Percentiles rank a stretch among this genome's conserved stretches.
phyloP scores from a whole-genome alignment of 2,329 filamentous ascomycete species.

The Stachybotrys elegans region DNA sequence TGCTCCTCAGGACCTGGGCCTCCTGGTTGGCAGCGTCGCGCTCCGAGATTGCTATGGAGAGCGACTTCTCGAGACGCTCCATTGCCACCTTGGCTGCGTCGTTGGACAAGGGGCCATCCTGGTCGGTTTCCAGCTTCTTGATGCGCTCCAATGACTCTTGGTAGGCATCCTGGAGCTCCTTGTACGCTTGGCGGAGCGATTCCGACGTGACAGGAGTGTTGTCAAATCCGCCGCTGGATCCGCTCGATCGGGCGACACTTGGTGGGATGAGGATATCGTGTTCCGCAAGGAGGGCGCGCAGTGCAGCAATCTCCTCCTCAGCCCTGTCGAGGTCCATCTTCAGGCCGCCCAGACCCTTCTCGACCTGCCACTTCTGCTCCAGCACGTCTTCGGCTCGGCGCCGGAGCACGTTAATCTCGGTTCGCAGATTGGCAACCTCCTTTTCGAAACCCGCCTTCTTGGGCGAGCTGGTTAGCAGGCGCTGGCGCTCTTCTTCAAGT shows the following conservation, averaged over 20 bases:
- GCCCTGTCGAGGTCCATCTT: conserved; percentile 97
- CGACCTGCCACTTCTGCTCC: conserved; percentile 93
- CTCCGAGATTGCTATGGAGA: conserved; percentile 65
- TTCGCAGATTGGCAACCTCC: conserved; percentile 73
- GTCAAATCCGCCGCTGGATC: conserved; percentile 24
- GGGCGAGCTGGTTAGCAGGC: conserved; percentile 63
- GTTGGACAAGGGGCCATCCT: conserved; percentile 32
- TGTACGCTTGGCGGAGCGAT: conserved; percentile 68
- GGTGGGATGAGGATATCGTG: conserved; percentile 75
- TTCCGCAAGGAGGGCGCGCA: conserved; percentile 72
- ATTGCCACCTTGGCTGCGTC: conserved; percentile 59
- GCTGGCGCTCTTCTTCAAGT: conserved; percentile 74
- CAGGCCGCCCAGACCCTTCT: conserved; percentile 80
- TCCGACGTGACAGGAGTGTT: conserved; percentile 56
- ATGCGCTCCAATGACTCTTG: conserved; percentile 61
- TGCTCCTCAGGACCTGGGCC: conserved; percentile 54
- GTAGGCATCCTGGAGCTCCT: conserved; percentile 70
- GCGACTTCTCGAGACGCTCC: conserved; percentile 61
- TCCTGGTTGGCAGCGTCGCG: conserved; percentile 68
- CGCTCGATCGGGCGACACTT: conserved; percentile 42
- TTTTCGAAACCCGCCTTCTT: conserved; percentile 75
- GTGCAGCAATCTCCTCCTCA: conserved; percentile 84
- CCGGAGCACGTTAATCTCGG: conserved; percentile 79
- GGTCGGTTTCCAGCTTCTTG: conserved; percentile 54
- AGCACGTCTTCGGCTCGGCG: conserved; percentile 88